Evolutionary conservation across 78 protist genomes (phyloP), one percentile per base, ranked within the genome.

Genomic region (Parvularia atlantis): DNA sequence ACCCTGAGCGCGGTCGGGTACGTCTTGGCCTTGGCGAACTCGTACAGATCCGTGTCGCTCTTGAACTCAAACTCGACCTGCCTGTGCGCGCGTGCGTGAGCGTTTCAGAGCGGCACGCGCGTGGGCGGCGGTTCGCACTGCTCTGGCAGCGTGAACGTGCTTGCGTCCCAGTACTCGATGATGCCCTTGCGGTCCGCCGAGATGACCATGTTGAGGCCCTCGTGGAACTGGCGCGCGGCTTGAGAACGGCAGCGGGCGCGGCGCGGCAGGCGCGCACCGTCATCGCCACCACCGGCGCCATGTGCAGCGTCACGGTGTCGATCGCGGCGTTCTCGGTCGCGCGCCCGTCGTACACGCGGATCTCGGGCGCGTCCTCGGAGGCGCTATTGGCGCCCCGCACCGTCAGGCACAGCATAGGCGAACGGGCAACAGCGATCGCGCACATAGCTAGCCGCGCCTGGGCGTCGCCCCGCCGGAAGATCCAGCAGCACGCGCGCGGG

Each of bases 11-110:
- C 69, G 13, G 52, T 53, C 35, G 91, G 70, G 14, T 17, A 0
- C 17, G 94, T 80, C 31, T 69, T 28, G 6, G 39, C 80, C 82
- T 86, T 84, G 41, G 80, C 67, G 7, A 93, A 31, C 24, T 67
- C 87, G 70, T 57, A 93, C 43, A 93, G 88, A 77, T 91, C 93
- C 1, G 97, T 93, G n/a, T 93, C 96, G 41, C 65, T 30, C 70
- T 91, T 91, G 73, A 24, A 69, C 33, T 17, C 26, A 66, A 84
- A 93, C 2, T 9, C 24, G 35, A 71, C 67, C 22, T 26, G 14
- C 40, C 30, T 19, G 40, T 0, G 50, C 31, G 17, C 53, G 69
- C 33, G 31, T 6, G 66, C 50, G 50, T 44, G 50, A 44, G 50
- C 11, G 50, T 11, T 11, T 14, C 50, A 7, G 24, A 44, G 24